Evolutionary conservation across 768 basidiomycete species (phyloP).

Genomic region (Chalciporus chontae): DNA sequence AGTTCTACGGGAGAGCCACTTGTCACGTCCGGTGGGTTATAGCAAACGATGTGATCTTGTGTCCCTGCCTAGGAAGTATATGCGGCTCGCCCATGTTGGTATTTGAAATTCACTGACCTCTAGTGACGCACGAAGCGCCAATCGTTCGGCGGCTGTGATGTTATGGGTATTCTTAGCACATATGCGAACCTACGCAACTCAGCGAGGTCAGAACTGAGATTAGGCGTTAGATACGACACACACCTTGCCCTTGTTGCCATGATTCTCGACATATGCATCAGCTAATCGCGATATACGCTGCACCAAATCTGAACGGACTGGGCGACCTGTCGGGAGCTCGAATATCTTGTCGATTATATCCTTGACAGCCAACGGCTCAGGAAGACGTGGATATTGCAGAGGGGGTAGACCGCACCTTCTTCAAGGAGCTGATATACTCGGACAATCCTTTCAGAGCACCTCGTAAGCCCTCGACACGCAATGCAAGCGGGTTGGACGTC

Average conservation of each 20-base stretch:
- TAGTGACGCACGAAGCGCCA: slow-evolving; percentile 48
- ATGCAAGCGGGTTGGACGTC: slow-evolving; percentile 48
- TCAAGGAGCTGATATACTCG: slow-evolving; percentile 45
- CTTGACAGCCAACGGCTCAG: slow-evolving; percentile 8
- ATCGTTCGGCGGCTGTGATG: slow-evolving; percentile 45
- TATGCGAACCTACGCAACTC: slow-evolving; percentile 47
- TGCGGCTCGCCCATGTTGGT: slow-evolving; percentile 6
- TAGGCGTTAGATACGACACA: slow-evolving; percentile 1
- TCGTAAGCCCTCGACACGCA: slow-evolving; percentile 57
- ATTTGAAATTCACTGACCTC: slow-evolving; percentile 40
- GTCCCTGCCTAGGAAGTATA: slow-evolving; percentile 13
- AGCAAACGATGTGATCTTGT: slow-evolving; percentile 21
- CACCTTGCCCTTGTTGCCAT: slow-evolving; percentile 46
- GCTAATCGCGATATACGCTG: slow-evolving; percentile 67
- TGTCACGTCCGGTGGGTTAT: slow-evolving; percentile 30
- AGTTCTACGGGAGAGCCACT: slow-evolving; percentile 24
- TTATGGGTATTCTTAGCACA: slow-evolving; percentile 44
- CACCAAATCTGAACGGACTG: slow-evolving; percentile 46
- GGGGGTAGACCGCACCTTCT: slow-evolving; percentile 37
- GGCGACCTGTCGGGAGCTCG: slow-evolving; percentile 42
- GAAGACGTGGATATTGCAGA: background rate
- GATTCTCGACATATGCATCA: slow-evolving; percentile 58
- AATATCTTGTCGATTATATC: slow-evolving; percentile 31
- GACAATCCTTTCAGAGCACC: slow-evolving; percentile 47
- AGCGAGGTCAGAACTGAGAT: background rate